Evolutionary conservation across 73 alveolate species (phyloP).

Genomic region (Paramecium primaurelia): DNA sequence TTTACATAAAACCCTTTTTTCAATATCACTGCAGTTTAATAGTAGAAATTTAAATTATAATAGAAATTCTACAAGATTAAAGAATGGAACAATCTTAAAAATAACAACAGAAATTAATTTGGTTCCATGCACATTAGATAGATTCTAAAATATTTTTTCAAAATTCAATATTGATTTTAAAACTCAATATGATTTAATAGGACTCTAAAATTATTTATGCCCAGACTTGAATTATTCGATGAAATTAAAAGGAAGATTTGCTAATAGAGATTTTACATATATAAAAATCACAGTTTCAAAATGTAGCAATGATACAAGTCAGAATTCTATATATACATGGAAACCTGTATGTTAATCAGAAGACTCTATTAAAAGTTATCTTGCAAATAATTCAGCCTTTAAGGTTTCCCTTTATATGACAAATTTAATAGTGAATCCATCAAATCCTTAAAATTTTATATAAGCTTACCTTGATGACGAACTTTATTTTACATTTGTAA

Average conservation of each 20-base stretch:
- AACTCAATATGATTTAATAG: neutral
- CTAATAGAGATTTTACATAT: neutral
- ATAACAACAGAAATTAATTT: neutral
- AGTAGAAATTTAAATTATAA: neutral
- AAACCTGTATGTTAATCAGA: neutral
- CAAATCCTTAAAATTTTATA: neutral
- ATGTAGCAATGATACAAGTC: neutral
- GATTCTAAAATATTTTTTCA: neutral
- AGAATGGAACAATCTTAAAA: neutral
- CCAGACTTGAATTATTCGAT: neutral
- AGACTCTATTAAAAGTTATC: neutral
- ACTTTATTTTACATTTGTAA: conserved; percentile 19
- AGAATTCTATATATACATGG: neutral
- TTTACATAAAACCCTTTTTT: neutral
- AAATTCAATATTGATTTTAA: neutral
- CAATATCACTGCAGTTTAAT: neutral
- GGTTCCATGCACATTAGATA: neutral
- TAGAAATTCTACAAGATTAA: neutral
- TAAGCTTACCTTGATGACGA: neutral
- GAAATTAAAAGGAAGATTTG: neutral
- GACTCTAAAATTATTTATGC: neutral
- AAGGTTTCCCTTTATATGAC: neutral
- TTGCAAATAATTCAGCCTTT: neutral
- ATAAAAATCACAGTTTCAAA: neutral
- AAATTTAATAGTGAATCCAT: neutral